Evolutionary conservation across 345 rosid genomes (phyloP).

Genomic region (Lepidium sativum): DNA sequence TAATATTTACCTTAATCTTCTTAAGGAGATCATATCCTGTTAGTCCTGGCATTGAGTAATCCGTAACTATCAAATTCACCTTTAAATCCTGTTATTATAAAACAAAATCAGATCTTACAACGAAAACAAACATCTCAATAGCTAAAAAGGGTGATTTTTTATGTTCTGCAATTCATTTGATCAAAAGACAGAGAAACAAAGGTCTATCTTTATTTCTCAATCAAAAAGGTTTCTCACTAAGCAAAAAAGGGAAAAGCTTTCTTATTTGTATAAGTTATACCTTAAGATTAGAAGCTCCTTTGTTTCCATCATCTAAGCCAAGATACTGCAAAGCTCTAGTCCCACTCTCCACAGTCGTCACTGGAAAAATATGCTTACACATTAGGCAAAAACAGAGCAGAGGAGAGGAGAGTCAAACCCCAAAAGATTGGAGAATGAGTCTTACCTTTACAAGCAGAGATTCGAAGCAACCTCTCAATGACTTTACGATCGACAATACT

Average conservation of each 20-base stretch:
- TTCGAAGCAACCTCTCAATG: slow-evolving; percentile 69
- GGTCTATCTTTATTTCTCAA: neutral
- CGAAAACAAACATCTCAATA: neutral
- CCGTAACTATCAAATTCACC: slow-evolving; percentile 72
- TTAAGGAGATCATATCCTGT: slow-evolving; percentile 78
- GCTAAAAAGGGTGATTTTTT: neutral
- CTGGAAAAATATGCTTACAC: slow-evolving; percentile 25
- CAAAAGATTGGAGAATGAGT: too few species aligned
- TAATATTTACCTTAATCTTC: slow-evolving; percentile 48
- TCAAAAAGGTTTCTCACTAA: slow-evolving; percentile 13
- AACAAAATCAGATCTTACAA: neutral
- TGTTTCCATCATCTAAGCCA: slow-evolving; percentile 71
- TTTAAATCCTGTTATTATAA: slow-evolving; percentile 46
- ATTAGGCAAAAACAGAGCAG: neutral
- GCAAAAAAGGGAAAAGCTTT: neutral
- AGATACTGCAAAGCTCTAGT: slow-evolving; percentile 68
- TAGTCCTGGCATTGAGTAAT: slow-evolving; percentile 85
- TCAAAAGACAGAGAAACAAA: neutral
- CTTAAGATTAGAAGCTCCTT: slow-evolving; percentile 47
- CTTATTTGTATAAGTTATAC: slow-evolving; percentile 19
- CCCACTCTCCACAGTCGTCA: slow-evolving; percentile 74
- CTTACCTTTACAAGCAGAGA: slow-evolving; percentile 73
- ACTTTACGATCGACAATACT: slow-evolving; percentile 74
- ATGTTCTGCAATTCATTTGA: neutral
- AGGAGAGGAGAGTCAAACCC: neutral